These are phyloP conservation scores for Leptosphaerulina australis DNA, from an alignment of 2,329 filamentous ascomycete species.

Conservation along the genomic window DNA sequence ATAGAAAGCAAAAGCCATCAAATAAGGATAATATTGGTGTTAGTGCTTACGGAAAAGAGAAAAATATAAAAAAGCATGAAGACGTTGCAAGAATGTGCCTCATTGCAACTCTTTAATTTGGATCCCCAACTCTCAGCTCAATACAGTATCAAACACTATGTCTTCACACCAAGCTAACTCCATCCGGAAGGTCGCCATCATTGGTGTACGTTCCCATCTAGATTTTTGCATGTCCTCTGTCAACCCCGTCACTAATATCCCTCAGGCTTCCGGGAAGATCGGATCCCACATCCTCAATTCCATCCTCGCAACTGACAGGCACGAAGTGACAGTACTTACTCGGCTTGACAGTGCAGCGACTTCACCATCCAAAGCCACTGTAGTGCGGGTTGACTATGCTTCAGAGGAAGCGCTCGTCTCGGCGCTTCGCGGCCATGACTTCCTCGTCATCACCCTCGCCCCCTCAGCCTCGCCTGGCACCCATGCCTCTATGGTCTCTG, in stretches of 20 bases:
- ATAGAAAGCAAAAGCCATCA: neutral
- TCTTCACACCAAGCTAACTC: constrained; percentile 2
- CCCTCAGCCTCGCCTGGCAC: constrained; percentile 34
- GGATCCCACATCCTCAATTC: constrained; percentile 47
- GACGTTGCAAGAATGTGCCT: neutral
- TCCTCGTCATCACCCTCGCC: constrained; percentile 50
- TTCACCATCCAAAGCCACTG: constrained; percentile 48
- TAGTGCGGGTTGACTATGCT: constrained; percentile 46
- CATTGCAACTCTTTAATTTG: no score
- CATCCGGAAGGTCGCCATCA: constrained; percentile 43
- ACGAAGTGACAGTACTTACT: constrained; percentile 49
- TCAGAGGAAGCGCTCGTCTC: constrained; percentile 33
- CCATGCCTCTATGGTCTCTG: constrained; percentile 40
- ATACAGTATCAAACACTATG: neutral
- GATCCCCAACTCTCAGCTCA: no score
- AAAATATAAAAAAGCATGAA: neutral
- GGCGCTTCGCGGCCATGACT: constrained; percentile 48
- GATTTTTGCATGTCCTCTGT: neutral
- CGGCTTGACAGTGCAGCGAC: constrained; percentile 50
- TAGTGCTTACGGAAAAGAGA: no score
- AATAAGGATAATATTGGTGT: neutral
- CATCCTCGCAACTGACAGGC: constrained; percentile 39
- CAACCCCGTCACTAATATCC: neutral
- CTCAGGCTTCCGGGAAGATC: constrained; percentile 45
- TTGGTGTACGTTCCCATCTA: constrained; percentile 40